Evolutionary conservation across 2,329 filamentous ascomycete genomes (phyloP).

Genomic region (Pezicula carpinea): DNA sequence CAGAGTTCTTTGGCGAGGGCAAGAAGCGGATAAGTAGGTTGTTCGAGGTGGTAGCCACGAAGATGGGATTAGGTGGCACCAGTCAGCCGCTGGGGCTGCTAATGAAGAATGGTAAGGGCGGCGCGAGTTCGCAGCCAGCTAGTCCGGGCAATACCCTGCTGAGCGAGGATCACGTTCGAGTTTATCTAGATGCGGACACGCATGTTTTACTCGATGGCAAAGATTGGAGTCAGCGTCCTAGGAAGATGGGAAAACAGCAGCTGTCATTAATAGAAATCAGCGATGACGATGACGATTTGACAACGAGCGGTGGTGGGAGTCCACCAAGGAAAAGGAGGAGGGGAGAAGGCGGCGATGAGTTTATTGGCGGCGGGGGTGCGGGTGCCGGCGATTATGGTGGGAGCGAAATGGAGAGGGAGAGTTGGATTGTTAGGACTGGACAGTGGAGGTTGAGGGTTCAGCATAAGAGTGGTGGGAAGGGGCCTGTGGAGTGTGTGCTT

Average conservation of each 20-base stretch:
- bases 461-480: conserved; percentile 39
- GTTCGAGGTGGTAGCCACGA: conserved; percentile 76
- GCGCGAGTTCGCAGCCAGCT: conserved; percentile 53
- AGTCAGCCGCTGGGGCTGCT: conserved; percentile 60
- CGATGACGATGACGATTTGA: conserved; percentile 1
- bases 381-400: conserved; percentile 1
- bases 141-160: conserved; percentile 66
- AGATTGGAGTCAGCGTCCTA: conserved; percentile 39
- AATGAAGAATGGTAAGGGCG: conserved; percentile 62
- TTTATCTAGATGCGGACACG: conserved; percentile 56
- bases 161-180: conserved; percentile 64
- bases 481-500: conserved; percentile 64
- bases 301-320: conserved; percentile 1
- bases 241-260: conserved; percentile 1
- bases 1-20: conserved; percentile 69
- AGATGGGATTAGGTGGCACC: conserved; percentile 65
- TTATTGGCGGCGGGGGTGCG: conserved; percentile 4
- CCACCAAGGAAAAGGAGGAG: conserved; percentile 42
- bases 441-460: conserved; percentile 71
- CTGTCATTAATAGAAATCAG: background rate
- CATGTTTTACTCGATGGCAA: conserved; percentile 55
- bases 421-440: conserved; percentile 62
- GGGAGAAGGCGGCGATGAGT: conserved; percentile 1
- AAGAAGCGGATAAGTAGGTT: conserved; percentile 67
- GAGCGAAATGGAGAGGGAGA: conserved; percentile 12